Conservation (phyloP, 768 basidiomycete genomes). For the Tricholoma bakamatsutake region DNA sequence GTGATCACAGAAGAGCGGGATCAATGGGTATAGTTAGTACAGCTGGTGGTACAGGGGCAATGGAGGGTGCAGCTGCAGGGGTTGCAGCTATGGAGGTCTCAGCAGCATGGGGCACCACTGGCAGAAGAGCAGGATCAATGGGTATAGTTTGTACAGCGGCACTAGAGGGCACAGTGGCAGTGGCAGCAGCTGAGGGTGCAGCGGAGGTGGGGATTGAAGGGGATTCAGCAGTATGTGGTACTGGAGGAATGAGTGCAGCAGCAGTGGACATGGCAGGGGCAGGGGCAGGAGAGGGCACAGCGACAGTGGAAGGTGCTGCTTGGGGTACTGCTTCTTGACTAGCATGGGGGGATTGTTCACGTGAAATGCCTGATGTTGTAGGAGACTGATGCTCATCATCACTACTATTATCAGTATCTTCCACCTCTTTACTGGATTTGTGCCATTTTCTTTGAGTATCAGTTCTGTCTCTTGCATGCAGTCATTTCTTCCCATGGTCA, state of each 20-base stretch:
- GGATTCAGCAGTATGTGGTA: background rate
- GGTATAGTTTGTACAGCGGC: too few relatives aligned
- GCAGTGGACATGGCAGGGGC: background rate
- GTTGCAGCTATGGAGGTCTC: too few relatives aligned
- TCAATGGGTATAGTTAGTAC: too few relatives aligned
- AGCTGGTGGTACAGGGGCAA: too few relatives aligned
- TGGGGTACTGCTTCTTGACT: background rate
- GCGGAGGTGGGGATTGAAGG: too few relatives aligned
- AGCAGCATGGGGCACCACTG: background rate
- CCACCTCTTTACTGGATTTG: background rate
- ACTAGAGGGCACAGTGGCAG: too few relatives aligned
- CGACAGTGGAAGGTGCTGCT: background rate
- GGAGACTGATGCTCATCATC: background rate
- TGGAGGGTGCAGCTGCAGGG: too few relatives aligned
- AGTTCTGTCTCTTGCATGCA: background rate
- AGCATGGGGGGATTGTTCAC: background rate
- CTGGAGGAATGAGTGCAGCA: background rate
- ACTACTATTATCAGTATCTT: background rate
- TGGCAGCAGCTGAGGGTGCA: background rate
- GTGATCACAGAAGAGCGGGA: too few relatives aligned
- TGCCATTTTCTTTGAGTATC: background rate
- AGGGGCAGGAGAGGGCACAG: background rate
- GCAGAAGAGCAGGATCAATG: background rate
- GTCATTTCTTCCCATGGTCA: constrained; percentile 7
- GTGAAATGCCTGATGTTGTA: background rate